Conservation (phyloP, 225 moss, liverwort and hornwort species). For the Climacium dendroides region DNA sequence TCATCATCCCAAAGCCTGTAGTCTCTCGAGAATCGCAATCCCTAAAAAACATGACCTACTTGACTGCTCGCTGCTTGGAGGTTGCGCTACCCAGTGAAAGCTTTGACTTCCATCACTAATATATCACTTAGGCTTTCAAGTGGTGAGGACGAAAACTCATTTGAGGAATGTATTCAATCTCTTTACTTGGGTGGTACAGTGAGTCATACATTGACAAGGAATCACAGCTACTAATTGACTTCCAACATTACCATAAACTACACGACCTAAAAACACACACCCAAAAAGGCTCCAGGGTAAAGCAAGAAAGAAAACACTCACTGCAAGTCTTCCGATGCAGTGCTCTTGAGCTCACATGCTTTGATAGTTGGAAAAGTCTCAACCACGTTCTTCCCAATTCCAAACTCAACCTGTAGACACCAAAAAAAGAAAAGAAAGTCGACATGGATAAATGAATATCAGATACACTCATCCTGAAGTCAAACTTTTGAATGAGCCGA, state of each 20-base stretch:
- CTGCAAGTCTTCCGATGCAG: conserved; percentile 35
- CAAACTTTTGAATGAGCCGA: not conserved
- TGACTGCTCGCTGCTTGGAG: not conserved
- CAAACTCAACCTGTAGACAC: conserved; percentile 18
- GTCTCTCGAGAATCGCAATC: not conserved
- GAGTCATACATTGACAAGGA: not conserved
- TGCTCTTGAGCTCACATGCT: conserved; percentile 37
- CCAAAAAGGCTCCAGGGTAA: not conserved
- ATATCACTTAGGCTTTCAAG: not conserved
- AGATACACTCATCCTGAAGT: not conserved
- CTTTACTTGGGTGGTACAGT: not conserved
- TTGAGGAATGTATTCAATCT: not conserved
- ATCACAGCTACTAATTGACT: not conserved
- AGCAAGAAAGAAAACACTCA: not conserved
- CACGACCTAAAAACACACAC: not conserved
- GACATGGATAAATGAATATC: not conserved
- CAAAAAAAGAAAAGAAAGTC: not conserved
- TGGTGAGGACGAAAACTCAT: not conserved
- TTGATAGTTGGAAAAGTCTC: conserved; percentile 51
- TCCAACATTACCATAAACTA: not conserved
- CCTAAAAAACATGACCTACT: not conserved
- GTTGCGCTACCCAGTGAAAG: not conserved
- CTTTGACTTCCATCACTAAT: not conserved
- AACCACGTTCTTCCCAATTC: conserved; percentile 45
- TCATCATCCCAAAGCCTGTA: not conserved